Evolutionary conservation across 2,329 filamentous ascomycete genomes (phyloP).

Genomic region (Monosporascus sp.): DNA sequence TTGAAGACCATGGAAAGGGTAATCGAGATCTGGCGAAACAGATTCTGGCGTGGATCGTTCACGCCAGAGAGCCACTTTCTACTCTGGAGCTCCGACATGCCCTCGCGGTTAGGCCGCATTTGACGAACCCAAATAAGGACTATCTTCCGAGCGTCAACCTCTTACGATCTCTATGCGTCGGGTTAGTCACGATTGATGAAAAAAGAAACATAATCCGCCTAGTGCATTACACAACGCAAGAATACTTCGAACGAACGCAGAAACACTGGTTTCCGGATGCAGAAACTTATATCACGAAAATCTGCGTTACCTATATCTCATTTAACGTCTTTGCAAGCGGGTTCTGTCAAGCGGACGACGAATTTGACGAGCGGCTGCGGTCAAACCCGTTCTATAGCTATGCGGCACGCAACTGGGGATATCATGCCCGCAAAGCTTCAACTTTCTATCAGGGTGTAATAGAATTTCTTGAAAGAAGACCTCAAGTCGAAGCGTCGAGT

Average conservation of each 20-base stretch:
- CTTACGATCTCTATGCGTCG: conserved; percentile 30
- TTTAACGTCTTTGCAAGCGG: conserved; percentile 12
- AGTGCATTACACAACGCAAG: conserved; percentile 38
- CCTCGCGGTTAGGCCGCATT: conserved; percentile 28
- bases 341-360: background rate
- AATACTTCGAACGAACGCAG: conserved; percentile 31
- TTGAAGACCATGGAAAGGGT: conserved; percentile 28
- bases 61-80: conserved; percentile 25
- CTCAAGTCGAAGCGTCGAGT: conserved; percentile 1
- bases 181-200: conserved; percentile 33
- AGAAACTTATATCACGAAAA: conserved; percentile 19
- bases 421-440: background rate
- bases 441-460: background rate
- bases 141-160: conserved; percentile 23
- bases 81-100: conserved; percentile 33
- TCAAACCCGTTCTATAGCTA: conserved; percentile 4
- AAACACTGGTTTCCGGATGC: conserved; percentile 25
- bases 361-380: conserved; percentile 1
- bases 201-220: conserved; percentile 31
- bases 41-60: conserved; percentile 34
- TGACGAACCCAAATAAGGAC: conserved; percentile 24
- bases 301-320: conserved; percentile 31
- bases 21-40: conserved; percentile 28
- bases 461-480: background rate
- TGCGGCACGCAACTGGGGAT: conserved; percentile 6